Evolutionary conservation across 768 basidiomycete species (phyloP).

Genomic region (Psilocybe cyanescens): DNA sequence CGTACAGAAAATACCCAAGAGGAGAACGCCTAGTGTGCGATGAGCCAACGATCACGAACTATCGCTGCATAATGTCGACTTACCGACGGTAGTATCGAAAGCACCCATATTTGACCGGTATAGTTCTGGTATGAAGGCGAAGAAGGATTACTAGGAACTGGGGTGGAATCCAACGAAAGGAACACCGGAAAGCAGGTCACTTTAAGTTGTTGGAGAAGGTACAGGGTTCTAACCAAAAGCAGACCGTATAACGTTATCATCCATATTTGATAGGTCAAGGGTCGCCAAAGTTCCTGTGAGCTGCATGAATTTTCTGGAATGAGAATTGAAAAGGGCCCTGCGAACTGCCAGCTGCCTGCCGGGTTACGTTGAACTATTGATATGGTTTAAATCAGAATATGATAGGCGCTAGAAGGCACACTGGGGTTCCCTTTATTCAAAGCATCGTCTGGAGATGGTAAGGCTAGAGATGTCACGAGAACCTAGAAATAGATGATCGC

Average conservation of each 20-base stretch:
- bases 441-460: neutral
- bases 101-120: conserved; percentile 23
- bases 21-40: conserved; percentile 28
- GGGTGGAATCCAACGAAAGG: neutral
- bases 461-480: neutral
- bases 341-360: neutral
- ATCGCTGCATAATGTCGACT: neutral
- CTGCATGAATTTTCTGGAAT: too few relatives aligned
- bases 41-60: neutral
- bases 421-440: neutral
- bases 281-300: neutral
- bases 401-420: conserved; percentile 5
- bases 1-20: conserved; percentile 35
- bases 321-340: too few relatives aligned
- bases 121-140: neutral
- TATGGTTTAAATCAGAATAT: neutral
- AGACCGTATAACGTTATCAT: neutral
- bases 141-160: neutral
- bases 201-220: neutral
- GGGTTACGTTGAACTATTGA: neutral
- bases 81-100: conserved; percentile 35
- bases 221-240: neutral
- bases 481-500: neutral
- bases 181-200: neutral
- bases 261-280: neutral